Evolutionary conservation across 139 green algal species (phyloP), one percentile per base, ranked within the genome.

Genomic region (Chlorella sp.): DNA sequence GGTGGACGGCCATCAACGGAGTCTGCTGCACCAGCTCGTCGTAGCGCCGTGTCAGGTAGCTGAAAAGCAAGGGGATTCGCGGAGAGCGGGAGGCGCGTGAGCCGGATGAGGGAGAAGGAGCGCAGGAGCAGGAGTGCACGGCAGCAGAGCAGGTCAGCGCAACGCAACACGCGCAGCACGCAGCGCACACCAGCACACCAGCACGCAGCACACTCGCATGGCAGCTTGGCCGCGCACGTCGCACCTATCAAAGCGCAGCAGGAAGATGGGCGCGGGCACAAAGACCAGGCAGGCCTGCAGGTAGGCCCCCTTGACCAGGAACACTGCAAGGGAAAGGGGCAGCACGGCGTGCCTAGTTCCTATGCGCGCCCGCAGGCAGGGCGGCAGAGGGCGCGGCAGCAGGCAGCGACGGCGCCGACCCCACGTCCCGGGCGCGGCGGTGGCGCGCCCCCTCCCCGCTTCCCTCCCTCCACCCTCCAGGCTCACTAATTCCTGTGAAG

Each of bases 161-260:
- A 25, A 41, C 5, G 0, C 11, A 51, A 3, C 27, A 5, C 15
- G 63, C 38, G 41, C n/a, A n/a, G 63, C 41, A 55, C n/a, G 33
- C 62, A 58, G 38, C 64, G 11, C 40, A 17, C 8, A 21, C 7
- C 23, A 3, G 25, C 41, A 55, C 1, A 45, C 25, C 14, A 12
- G 45, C 36, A 35, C 40, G 43, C 27, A 55, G 9, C 19, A 61
- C 2, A 19, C 0, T 25, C 19, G 7, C 45, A 55, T 19, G 17
- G 38, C 58, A 60, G 35, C n/a, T 11, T 33, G 42, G 5, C 27
- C 60, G 19, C 2, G 60, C 60, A 8, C 59, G 5, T 8, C 77
- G 50, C 63, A 93, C 73, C 36, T 83, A 67, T 93, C 73, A 82
- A 94, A 96, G 8, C 82, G 79, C 38, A 86, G 72, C 8, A 94